These are phyloP conservation scores for Tetrapyrgos nigripes DNA, from an alignment of 1,284 basidiomycete genomes.

Conservation along the genomic window DNA sequence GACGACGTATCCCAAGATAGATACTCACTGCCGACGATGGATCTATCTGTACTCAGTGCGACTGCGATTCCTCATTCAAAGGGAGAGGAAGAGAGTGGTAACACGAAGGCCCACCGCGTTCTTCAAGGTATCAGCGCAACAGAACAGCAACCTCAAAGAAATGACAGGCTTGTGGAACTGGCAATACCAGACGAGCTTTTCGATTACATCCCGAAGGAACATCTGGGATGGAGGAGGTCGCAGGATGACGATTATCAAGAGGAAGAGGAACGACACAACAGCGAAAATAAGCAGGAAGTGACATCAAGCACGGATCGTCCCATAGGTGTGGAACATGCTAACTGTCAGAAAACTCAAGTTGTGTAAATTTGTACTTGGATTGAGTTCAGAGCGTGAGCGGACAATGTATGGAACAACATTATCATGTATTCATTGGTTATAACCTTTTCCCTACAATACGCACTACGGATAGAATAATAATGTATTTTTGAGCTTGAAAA, in stretches of 20 bases:
- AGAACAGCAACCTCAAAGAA: not conserved
- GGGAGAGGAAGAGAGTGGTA: too few relatives aligned
- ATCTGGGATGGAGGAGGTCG: not conserved
- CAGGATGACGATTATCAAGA: not conserved
- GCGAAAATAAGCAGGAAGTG: not conserved
- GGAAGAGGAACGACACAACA: not conserved
- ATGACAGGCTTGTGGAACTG: not conserved
- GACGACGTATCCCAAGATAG: constrained; percentile 2
- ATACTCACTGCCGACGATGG: constrained; percentile 9
- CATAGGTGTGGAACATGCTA: too few relatives aligned
- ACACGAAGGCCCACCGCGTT: too few relatives aligned
- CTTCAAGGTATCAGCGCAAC: not conserved
- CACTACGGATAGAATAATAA: too few relatives aligned
- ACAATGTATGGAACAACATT: too few relatives aligned
- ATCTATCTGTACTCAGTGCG: constrained; percentile 10
- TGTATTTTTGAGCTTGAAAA: too few relatives aligned
- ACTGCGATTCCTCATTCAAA: not conserved
- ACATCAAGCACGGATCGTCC: too few relatives aligned
- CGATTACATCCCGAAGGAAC: not conserved
- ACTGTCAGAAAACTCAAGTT: too few relatives aligned
- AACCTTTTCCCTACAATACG: too few relatives aligned
- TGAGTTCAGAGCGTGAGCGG: too few relatives aligned
- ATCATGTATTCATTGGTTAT: too few relatives aligned
- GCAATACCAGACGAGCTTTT: not conserved
- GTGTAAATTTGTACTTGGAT: too few relatives aligned